Evolutionary conservation across 208 protist genomes (phyloP), one percentile per base, ranked within the genome.

Genomic region (Strigomonas culicis): DNA sequence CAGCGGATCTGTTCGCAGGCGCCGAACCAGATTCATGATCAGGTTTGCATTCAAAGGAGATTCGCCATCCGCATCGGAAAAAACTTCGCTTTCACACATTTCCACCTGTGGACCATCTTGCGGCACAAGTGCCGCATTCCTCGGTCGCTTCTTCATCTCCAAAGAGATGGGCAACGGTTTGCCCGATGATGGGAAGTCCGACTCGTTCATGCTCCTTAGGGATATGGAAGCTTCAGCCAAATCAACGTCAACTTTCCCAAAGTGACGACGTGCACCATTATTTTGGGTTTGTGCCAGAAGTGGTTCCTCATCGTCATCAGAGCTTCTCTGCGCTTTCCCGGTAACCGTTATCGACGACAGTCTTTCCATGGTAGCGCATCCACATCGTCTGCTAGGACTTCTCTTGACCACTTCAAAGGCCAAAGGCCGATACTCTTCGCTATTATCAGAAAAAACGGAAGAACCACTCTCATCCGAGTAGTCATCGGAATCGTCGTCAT

Each of bases 341-440:
- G 60, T 60, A 57, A 66, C 57, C 11, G 41, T 27, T 55, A 66
- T 66, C 0, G 68, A 72, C n/a, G 62, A 62, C 8, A 59, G 41
- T 32, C 52, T 4, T 6, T 58, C 27, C 6, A 10, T 7, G 24
- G 13, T 17, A 22, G 52, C 27, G 13, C 66, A 67, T 1, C 78
- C 78, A 52, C 58, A 66, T 32, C 53, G 43, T 6, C 78, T 63
- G 13, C 8, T 39, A 2, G 73, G 63, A 21, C 72, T 70, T 30
- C 79, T 70, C 4, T 75, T 79, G 46, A 86, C 63, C 52, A 82
- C 63, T 8, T 66, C 68, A 59, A 91, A 88, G 0, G 61, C 68
- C 27, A 91, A 64, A 44, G 85, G 81, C 11, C 74, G 64, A 70
- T 76, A 91, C 39, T 84, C 72, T 36, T 72, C 74, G 43, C 85